Evolutionary conservation across 805 yeast species (phyloP), one percentile per base, ranked within the genome.

Genomic region (Saccharomyces mikatae): DNA sequence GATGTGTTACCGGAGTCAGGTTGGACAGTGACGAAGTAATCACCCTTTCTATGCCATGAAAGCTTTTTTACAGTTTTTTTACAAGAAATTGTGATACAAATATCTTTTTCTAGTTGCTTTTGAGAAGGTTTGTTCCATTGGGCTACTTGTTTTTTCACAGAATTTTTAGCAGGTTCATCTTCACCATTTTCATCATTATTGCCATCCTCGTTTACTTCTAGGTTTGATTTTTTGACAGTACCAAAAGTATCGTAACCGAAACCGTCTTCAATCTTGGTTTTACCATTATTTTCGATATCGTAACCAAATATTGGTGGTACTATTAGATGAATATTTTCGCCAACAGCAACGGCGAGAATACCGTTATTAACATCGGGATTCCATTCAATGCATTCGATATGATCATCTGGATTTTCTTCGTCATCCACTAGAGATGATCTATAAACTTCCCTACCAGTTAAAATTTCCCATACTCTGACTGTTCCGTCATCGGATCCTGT

Each of bases 401-500:
- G 85, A 68, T 89, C 96, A 57, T 87, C 94, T 53, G 81, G 83
- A 48, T 78, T 79, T 32, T 75, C 75, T 52, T 80, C 81, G 8
- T 67, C 72, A 32, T 81, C 78, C 22, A 80, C 67, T 22, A 82
- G 63, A 54, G 74, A 72, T n/a, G 80, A 75, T 57, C 81, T 80
- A 78, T 81, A 88, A 51, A 92, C 88, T 75, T 92, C 95, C 72
- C 99, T 84, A 49, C 99, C 99, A 4, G 97, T 89, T 56, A 90
- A 74, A 21, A 90, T 84, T 74, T 94, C 99, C 98, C 99, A 94
- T n/a, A 94, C 79, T 62, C 97, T 80, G 6, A 94, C 91, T 17
- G 91, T 80, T 53, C 98, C 98, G 69, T 94, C 99, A 69, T 94
- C 98, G 17, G 96, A 87, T 55, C 97, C 99, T 3, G 99, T 94